Evolutionary conservation across 2,329 filamentous ascomycete genomes (phyloP).

Genomic region (Zymoseptoria ardabiliae): DNA sequence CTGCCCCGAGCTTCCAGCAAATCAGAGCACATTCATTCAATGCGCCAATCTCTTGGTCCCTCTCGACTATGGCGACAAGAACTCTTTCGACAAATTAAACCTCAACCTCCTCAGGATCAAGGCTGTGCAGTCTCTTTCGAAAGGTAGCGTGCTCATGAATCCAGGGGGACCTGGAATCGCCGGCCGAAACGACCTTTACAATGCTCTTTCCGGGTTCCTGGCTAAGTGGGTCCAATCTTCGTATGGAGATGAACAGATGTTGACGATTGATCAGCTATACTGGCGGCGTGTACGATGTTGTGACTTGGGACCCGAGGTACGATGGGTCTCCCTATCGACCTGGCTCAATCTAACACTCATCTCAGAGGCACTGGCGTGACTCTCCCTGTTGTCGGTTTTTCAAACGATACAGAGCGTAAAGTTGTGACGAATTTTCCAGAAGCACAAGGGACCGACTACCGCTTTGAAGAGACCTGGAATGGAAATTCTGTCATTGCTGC

Average conservation of each 20-base stretch:
- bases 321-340: neutral
- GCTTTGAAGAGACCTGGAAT: neutral
- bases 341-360: neutral
- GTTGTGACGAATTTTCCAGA: neutral
- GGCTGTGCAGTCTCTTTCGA: slow-evolving; percentile 25
- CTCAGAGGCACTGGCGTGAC: neutral
- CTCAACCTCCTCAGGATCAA: slow-evolving; percentile 31
- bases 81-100: slow-evolving; percentile 23
- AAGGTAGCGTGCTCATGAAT: slow-evolving; percentile 36
- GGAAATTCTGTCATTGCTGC: neutral
- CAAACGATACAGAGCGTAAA: neutral
- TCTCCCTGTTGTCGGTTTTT: neutral
- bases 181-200: neutral
- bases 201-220: neutral
- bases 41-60: slow-evolving; percentile 36
- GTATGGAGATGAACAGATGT: neutral
- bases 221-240: neutral
- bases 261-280: neutral
- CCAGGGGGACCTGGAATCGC: slow-evolving; percentile 13
- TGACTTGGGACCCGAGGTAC: neutral
- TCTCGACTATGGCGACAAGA: slow-evolving; percentile 31
- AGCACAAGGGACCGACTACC: neutral
- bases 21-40: neutral
- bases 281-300: neutral
- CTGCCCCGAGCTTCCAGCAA: neutral